Conservation (phyloP, 768 basidiomycete genomes). For the Amanita thiersii region DNA sequence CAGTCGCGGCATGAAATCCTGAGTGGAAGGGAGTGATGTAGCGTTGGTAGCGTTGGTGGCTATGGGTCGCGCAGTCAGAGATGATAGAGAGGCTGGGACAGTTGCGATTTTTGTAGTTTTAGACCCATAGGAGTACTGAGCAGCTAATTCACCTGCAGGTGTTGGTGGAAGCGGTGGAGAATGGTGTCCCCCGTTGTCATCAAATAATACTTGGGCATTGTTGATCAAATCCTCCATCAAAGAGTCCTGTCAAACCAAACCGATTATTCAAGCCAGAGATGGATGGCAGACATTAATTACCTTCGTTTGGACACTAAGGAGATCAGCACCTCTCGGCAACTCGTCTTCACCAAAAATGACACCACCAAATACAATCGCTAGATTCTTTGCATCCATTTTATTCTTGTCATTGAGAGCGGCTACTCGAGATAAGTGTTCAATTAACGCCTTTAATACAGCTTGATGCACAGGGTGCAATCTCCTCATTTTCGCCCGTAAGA, state of each 20-base stretch:
- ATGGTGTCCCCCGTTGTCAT: conserved; percentile 35
- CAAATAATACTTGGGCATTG: conserved; percentile 60
- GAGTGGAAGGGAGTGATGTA: conserved; percentile 24
- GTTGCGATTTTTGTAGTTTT: conserved; percentile 58
- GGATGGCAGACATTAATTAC: conserved; percentile 26
- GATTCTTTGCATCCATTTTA: conserved; percentile 91
- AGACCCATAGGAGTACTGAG: conserved; percentile 58
- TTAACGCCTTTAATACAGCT: conserved; percentile 67
- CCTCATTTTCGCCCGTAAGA: conserved; percentile 83
- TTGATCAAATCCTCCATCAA: conserved; percentile 84
- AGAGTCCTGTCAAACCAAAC: conserved; percentile 23
- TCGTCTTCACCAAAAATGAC: conserved; percentile 93
- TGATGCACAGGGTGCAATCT: conserved; percentile 79
- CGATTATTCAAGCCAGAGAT: background rate
- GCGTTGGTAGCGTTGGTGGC: conserved; percentile 2
- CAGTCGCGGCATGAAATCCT: conserved; percentile 69
- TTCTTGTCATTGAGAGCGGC: conserved; percentile 61
- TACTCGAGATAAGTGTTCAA: conserved; percentile 79
- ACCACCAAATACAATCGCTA: conserved; percentile 84
- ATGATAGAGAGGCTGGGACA: conserved; percentile 27
- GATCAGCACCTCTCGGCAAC: conserved; percentile 67
- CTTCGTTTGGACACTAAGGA: conserved; percentile 75
- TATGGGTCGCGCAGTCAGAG: conserved; percentile 10
- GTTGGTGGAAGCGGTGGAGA: conserved; percentile 73
- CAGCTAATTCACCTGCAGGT: conserved; percentile 54